Conservation (phyloP, 352 stramenopile species). For the Blastocystis hominis region DNA sequence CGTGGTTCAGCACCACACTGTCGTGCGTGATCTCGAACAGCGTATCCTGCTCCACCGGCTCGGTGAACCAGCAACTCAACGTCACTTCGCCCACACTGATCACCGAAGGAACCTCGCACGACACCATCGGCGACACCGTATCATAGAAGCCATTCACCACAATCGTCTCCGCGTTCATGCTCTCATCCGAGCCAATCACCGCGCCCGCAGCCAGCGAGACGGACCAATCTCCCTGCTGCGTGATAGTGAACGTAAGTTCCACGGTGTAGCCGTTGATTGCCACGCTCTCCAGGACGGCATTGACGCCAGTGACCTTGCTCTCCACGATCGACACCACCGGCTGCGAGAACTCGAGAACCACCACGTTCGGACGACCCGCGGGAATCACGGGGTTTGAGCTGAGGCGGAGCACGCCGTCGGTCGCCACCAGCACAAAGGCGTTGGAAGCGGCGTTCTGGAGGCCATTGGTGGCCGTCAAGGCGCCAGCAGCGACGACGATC, state of each 20-base stretch:
- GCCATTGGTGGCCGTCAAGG: background rate
- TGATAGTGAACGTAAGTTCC: background rate
- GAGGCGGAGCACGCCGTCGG: background rate
- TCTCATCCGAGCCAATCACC: background rate
- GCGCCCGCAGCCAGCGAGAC: background rate
- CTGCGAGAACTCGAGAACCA: background rate
- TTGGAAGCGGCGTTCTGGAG: background rate
- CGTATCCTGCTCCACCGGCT: background rate
- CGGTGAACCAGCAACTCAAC: background rate
- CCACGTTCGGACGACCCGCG: background rate
- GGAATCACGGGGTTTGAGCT: background rate
- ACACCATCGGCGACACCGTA: background rate
- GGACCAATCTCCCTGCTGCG: constrained; percentile 5
- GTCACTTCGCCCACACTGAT: background rate
- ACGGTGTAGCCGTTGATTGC: background rate
- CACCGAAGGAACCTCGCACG: background rate
- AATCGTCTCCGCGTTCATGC: background rate
- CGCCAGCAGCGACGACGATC: background rate
- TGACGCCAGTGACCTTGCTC: background rate
- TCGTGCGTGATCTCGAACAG: constrained; percentile 10
- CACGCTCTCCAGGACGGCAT: background rate
- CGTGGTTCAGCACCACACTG: background rate
- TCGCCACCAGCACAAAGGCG: background rate
- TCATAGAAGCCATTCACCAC: background rate
- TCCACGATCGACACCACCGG: background rate